Evolutionary conservation across 1,139 yeast species (phyloP), one percentile per base, ranked within the genome.

Genomic region (Groenewaldozyma auringiensis): DNA sequence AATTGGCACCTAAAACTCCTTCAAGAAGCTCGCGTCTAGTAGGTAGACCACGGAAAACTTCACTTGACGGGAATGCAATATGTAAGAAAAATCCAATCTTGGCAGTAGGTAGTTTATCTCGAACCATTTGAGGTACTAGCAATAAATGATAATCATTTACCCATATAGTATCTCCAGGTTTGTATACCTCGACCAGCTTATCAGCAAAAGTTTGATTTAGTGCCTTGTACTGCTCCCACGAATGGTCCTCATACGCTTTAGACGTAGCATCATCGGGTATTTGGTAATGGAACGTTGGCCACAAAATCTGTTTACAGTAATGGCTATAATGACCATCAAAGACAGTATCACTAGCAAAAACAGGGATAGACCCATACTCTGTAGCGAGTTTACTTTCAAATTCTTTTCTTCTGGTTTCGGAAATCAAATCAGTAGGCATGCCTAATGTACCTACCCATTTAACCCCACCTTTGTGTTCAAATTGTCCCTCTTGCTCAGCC

Each of bases 201-300:
- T 88, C 85, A 0, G 97, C 97, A 57, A 89, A 76, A 44, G 78
- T 66, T 61, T 83, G 87, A 59, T 92, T 92, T 53, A 89, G 72
- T 2, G 73, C 68, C 54, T 78, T 78, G 63, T 92, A 92, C 58
- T 83, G 82, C 36, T 79, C 79, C 96, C 96, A 92, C 0, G 96
- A 85, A 62, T 88, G 94, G 53, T 87, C 96, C 63, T 89, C 96
- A 64, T 89, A 92, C 0, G 95, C 95, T 63, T 88, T 88, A 1
- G 95, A 82, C 56, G 84, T 86, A 43, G 96, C 95, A 58, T 88
- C 82, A 63, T 92, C 97, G 0, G 98, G 98, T 39, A 89, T 87
- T 63, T 92, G 96, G 62, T 92, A 94, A 61, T 92, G 98, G 53
- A 94, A 72, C 2, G 96, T 86, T 22, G 98, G 98, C 97, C 98